Evolutionary conservation across 176 grass and related monocot genomes (phyloP).

Genomic region (Musa acuminata): DNA sequence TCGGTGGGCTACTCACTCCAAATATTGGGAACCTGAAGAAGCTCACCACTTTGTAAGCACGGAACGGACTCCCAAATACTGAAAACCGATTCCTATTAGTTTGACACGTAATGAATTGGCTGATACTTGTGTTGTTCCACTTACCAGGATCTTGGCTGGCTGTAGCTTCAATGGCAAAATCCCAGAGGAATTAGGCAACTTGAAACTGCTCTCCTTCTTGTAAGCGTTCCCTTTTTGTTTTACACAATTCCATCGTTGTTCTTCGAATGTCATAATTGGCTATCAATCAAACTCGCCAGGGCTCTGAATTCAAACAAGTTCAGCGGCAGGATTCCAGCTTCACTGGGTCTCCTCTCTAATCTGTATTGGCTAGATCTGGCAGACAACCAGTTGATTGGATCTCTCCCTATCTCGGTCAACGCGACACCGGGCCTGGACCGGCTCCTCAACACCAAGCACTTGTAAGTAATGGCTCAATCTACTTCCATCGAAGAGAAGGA

Average conservation of each 20-base stretch:
- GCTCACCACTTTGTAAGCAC: constrained; percentile 65
- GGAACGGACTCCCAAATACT: background rate
- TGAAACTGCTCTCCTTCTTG: constrained; percentile 56
- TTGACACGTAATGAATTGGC: background rate
- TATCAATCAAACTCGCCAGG: constrained; percentile 26
- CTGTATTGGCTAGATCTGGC: constrained; percentile 79
- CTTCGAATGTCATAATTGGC: background rate
- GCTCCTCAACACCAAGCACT: constrained; percentile 48
- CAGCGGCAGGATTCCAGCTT: constrained; percentile 57
- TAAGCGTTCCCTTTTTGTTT: constrained; percentile 31
- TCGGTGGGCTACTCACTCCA: constrained; percentile 51
- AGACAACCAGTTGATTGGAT: constrained; percentile 53
- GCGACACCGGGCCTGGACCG: constrained; percentile 49
- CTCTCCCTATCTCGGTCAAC: constrained; percentile 50
- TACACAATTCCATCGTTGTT: background rate
- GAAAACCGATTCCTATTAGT: background rate
- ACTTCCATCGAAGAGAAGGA: background rate
- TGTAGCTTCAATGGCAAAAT: constrained; percentile 63
- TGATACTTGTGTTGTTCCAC: background rate
- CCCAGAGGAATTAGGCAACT: constrained; percentile 52
- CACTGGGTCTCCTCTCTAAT: constrained; percentile 52
- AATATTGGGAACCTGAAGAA: constrained; percentile 68
- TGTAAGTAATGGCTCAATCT: constrained; percentile 35
- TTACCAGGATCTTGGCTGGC: constrained; percentile 68
- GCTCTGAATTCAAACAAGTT: constrained; percentile 73